Evolutionary conservation across 805 yeast genomes (phyloP).

Genomic region (Pichia rugopelliculosa): DNA sequence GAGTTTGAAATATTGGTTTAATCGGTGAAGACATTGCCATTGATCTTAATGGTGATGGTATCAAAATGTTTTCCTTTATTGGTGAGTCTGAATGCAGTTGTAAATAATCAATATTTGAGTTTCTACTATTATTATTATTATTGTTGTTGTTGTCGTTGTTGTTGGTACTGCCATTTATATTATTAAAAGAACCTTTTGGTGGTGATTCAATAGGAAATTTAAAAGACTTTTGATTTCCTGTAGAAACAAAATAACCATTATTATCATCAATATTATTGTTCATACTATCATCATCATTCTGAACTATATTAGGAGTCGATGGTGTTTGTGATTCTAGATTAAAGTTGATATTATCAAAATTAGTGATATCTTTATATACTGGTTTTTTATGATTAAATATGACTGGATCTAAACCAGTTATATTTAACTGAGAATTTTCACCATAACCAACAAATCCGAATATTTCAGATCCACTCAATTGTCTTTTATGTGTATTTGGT

Average conservation of each 20-base stretch:
- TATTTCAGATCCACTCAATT: conserved; percentile 72
- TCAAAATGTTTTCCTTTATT: conserved; percentile 1
- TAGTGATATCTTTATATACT: conserved; percentile 29
- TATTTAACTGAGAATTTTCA: conserved; percentile 47
- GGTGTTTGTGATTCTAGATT: not conserved
- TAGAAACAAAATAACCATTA: conserved; percentile 41
- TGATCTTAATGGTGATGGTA: conserved; percentile 11
- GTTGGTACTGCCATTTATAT: not conserved
- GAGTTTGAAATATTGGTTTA: conserved; percentile 18
- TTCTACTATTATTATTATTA: no score
- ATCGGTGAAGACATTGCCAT: conserved; percentile 25
- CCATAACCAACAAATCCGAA: conserved; percentile 62
- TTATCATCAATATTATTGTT: not conserved
- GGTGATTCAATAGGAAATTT: conserved; percentile 45
- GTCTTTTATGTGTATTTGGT: conserved; percentile 42
- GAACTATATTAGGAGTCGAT: not conserved
- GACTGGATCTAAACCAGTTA: conserved; percentile 38
- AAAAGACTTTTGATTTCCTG: conserved; percentile 39
- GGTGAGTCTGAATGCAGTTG: not conserved
- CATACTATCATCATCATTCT: no score
- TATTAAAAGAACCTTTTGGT: conserved; percentile 16
- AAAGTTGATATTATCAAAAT: conserved; percentile 27
- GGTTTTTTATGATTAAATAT: conserved; percentile 24
- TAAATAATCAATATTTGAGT: no score
- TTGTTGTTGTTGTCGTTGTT: no score